phyloP scores from a whole-genome alignment of 2,329 filamentous ascomycete species.

The Colletotrichum scovillei region DNA sequence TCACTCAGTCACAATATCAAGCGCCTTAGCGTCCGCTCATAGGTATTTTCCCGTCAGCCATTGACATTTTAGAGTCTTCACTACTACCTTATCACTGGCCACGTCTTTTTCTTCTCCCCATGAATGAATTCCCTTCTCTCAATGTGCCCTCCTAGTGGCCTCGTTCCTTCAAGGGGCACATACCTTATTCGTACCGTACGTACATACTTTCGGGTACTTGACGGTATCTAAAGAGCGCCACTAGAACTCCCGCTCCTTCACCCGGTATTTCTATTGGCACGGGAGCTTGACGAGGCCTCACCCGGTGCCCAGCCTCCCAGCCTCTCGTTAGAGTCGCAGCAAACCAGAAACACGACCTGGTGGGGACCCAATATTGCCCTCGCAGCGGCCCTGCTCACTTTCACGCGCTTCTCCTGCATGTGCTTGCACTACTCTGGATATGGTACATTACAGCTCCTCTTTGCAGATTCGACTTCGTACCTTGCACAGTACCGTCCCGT shows the following conservation, averaged over 20 bases:
- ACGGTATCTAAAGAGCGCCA: not conserved
- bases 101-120: not conserved
- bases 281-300: slow-evolving; percentile 11
- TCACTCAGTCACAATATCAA: not conserved
- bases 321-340: slow-evolving; percentile 14
- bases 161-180: not conserved
- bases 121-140: too few species aligned
- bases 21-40: slow-evolving; percentile 5
- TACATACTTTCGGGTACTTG: too few species aligned
- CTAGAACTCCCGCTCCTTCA: not conserved
- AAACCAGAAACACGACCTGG: slow-evolving; percentile 20
- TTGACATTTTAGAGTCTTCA: not conserved
- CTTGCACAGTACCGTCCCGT: not conserved
- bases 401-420: slow-evolving; percentile 18
- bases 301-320: slow-evolving; percentile 14
- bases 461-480: not conserved
- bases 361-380: slow-evolving; percentile 16
- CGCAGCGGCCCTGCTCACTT: slow-evolving; percentile 3
- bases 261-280: slow-evolving; percentile 20
- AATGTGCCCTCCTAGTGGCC: not conserved
- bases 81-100: not conserved
- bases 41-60: not conserved
- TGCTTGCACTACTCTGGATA: slow-evolving; percentile 9
- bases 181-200: not conserved
- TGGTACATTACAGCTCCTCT: not conserved